These are phyloP conservation scores for Pseudogymnoascus sp. DNA, from an alignment of 2,329 filamentous ascomycete species.

Conservation along the genomic window DNA sequence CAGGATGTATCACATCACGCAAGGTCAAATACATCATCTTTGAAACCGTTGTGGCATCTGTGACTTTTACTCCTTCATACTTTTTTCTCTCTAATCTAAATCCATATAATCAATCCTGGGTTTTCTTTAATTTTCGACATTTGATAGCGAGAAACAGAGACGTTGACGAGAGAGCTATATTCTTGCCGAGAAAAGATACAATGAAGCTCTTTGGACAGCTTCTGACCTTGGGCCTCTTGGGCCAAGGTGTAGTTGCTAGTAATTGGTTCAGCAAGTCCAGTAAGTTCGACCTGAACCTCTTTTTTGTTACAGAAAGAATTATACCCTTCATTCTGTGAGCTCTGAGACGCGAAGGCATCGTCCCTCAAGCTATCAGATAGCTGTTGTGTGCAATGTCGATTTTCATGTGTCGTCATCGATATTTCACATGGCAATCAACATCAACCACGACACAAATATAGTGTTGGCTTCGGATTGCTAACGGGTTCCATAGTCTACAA, in stretches of 20 bases:
- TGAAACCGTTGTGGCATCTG: background rate
- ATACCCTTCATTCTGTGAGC: background rate
- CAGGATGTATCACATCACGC: background rate
- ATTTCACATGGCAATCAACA: background rate
- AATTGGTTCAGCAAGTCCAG: slow-evolving; percentile 82
- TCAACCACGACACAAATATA: background rate
- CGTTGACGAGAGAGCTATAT: background rate
- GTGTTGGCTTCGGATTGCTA: slow-evolving; percentile 13
- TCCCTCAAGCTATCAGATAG: background rate
- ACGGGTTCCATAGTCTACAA: slow-evolving; percentile 66
- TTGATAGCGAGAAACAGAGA: background rate
- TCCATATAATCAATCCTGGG: background rate
- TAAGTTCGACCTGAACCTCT: slow-evolving; percentile 40
- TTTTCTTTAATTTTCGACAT: background rate
- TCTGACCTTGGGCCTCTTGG: slow-evolving; percentile 63
- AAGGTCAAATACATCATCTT: slow-evolving; percentile 4
- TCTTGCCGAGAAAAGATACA: slow-evolving; percentile 22
- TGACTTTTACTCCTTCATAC: slow-evolving; percentile 2
- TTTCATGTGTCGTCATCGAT: background rate
- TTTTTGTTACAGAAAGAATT: background rate
- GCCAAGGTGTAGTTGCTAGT: slow-evolving; percentile 61
- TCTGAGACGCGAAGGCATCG: background rate
- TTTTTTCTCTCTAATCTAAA: background rate
- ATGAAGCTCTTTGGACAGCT: slow-evolving; percentile 74
- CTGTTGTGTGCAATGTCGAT: background rate